Conservation (phyloP, 2,329 filamentous ascomycete species). For the Sordariomycetes sp. region DNA sequence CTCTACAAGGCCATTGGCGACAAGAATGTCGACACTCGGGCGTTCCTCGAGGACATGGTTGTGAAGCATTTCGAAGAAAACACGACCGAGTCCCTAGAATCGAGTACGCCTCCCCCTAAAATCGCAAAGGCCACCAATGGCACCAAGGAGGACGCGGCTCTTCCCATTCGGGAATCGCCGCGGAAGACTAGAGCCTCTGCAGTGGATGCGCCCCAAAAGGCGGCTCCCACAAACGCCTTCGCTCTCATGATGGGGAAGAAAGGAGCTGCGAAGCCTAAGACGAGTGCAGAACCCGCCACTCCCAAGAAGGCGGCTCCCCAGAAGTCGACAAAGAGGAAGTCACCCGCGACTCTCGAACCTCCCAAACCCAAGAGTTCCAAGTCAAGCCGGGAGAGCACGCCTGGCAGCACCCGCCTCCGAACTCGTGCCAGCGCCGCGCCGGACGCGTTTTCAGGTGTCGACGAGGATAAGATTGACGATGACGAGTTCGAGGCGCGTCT, state of each 20-base stretch:
- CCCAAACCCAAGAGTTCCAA: slow-evolving; percentile 54
- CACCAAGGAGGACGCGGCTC: not conserved
- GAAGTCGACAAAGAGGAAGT: slow-evolving; percentile 17
- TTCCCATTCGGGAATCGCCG: slow-evolving; percentile 22
- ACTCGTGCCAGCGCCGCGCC: slow-evolving; percentile 21
- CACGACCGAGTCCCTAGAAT: not conserved
- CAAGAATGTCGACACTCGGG: slow-evolving; percentile 46
- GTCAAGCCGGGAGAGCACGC: slow-evolving; percentile 64
- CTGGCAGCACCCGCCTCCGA: slow-evolving; percentile 27
- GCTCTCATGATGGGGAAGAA: slow-evolving; percentile 34
- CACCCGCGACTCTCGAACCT: slow-evolving; percentile 15
- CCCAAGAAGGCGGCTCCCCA: slow-evolving; percentile 19
- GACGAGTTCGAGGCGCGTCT: slow-evolving; percentile 72
- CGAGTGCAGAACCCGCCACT: not conserved
- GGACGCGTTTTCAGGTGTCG: slow-evolving; percentile 30
- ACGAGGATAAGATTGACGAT: slow-evolving; percentile 58
- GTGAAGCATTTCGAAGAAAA: slow-evolving; percentile 43
- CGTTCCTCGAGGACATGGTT: slow-evolving; percentile 73
- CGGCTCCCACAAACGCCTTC: slow-evolving; percentile 29
- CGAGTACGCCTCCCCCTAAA: not conserved
- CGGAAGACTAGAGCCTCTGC: slow-evolving; percentile 12
- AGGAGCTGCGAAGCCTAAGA: slow-evolving; percentile 8
- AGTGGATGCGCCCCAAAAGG: not conserved
- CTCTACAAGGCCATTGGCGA: slow-evolving; percentile 59
- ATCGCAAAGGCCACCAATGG: not conserved